A percentile compares a stretch with the other conserved stretches of the same genome.
Conservation (phyloP, 768 basidiomycete genomes). For the Leccinum uliginosum region DNA sequence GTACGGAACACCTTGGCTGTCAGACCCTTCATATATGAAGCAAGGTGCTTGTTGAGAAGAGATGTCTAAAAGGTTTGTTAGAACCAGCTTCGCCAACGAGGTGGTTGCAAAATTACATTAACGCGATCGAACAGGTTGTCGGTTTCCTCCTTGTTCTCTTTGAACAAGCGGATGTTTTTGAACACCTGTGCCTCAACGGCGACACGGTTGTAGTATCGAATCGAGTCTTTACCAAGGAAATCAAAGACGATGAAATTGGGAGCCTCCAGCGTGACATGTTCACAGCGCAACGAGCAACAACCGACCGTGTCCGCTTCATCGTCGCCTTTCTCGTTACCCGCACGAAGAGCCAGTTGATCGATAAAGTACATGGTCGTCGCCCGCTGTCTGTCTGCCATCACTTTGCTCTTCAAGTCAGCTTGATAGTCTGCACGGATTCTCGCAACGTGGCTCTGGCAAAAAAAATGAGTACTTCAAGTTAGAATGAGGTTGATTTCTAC, state of each 20-base stretch:
- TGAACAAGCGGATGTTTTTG: slow-evolving; percentile 98
- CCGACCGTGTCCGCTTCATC: slow-evolving; percentile 99
- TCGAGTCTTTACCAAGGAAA: slow-evolving; percentile 99
- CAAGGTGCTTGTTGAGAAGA: slow-evolving; percentile 86
- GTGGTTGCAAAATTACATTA: slow-evolving; percentile 45
- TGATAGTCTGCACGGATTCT: slow-evolving; percentile 88
- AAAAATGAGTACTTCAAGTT: slow-evolving; percentile 3
- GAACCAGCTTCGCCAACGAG: slow-evolving; percentile 16
- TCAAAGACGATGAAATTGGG: slow-evolving; percentile 91
- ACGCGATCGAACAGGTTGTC: slow-evolving; percentile 95
- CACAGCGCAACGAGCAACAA: slow-evolving; percentile 95
- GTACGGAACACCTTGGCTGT: slow-evolving; percentile 99
- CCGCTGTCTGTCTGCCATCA: slow-evolving; percentile 92
- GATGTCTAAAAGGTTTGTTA: slow-evolving; percentile 52
- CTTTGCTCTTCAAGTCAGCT: slow-evolving; percentile 78
- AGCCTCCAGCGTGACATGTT: slow-evolving; percentile 89
- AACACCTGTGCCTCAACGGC: slow-evolving; percentile 88
- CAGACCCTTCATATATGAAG: slow-evolving; percentile 92
- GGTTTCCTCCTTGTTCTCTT: slow-evolving; percentile 82
- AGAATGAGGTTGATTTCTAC: slow-evolving; percentile 34
- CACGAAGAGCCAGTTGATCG: slow-evolving; percentile 93
- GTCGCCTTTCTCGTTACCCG: slow-evolving; percentile 99
- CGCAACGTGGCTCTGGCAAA: slow-evolving; percentile 76
- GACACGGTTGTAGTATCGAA: slow-evolving; percentile 92
- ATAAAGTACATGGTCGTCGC: slow-evolving; percentile 99